These are phyloP conservation scores for Eragrostis tef DNA, from an alignment of 202 grass and related monocot species.

Conservation along the genomic window DNA sequence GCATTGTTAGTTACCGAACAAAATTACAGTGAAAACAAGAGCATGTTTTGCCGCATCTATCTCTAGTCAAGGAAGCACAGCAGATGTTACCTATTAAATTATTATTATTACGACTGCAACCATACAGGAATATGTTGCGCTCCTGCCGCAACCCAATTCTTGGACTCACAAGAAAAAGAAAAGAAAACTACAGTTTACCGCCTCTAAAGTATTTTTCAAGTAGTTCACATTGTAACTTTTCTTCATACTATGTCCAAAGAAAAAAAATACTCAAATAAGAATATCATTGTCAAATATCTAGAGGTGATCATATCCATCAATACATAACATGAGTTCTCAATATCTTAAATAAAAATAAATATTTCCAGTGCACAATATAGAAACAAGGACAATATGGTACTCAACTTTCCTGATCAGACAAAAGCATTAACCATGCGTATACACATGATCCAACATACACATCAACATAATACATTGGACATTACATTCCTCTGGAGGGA, in stretches of 20 bases:
- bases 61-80: too few relatives aligned
- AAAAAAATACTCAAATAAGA: background rate
- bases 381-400: background rate
- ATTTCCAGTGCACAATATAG: background rate
- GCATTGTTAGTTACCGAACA: too few relatives aligned
- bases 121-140: too few relatives aligned
- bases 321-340: background rate
- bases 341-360: background rate
- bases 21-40: too few relatives aligned
- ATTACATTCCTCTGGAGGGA: slow-evolving; percentile 48
- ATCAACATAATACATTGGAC: slow-evolving; percentile 37
- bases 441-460: slow-evolving; percentile 19
- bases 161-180: background rate
- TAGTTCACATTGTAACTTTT: background rate
- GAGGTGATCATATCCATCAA: background rate
- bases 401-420: background rate
- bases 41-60: too few relatives aligned
- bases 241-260: background rate
- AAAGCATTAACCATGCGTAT: background rate
- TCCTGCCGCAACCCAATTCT: background rate
- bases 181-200: background rate
- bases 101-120: too few relatives aligned
- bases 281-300: background rate
- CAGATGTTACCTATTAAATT: too few relatives aligned
- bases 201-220: background rate